Evolutionary conservation across 768 basidiomycete genomes (phyloP).

Genomic region (Auriculariales sp.): DNA sequence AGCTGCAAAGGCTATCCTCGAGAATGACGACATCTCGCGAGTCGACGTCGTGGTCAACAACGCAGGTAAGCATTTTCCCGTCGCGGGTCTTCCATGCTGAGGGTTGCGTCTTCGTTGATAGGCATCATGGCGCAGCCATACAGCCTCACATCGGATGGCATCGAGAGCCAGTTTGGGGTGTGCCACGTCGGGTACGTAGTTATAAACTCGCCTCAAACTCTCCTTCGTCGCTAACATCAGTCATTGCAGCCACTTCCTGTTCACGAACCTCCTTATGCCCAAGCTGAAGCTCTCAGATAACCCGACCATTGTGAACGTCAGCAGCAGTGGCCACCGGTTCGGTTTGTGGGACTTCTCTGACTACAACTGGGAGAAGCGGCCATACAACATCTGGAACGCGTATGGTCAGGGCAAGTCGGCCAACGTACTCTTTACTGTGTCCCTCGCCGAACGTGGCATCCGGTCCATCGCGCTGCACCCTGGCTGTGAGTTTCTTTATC

Average conservation of each 20-base stretch:
- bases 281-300: not conserved
- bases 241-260: not conserved
- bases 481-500: not conserved
- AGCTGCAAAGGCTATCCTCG: constrained; percentile 2
- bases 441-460: not conserved
- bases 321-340: not conserved
- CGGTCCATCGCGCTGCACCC: not conserved
- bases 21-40: not conserved
- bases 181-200: not conserved
- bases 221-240: too few relatives aligned
- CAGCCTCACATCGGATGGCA: not conserved
- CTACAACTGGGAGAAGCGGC: not conserved
- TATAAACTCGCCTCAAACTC: too few relatives aligned
- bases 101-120: too few relatives aligned
- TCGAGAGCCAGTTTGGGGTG: not conserved
- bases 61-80: too few relatives aligned
- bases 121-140: not conserved
- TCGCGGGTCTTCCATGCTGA: too few relatives aligned
- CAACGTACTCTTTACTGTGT: not conserved
- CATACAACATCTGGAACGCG: not conserved
- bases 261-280: not conserved
- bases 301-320: not conserved
- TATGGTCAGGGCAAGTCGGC: not conserved
- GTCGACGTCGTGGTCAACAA: constrained; percentile 5
- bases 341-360: not conserved